phyloP scores from a whole-genome alignment of 73 alveolate genomes.

The Paramecium octaurelia region DNA sequence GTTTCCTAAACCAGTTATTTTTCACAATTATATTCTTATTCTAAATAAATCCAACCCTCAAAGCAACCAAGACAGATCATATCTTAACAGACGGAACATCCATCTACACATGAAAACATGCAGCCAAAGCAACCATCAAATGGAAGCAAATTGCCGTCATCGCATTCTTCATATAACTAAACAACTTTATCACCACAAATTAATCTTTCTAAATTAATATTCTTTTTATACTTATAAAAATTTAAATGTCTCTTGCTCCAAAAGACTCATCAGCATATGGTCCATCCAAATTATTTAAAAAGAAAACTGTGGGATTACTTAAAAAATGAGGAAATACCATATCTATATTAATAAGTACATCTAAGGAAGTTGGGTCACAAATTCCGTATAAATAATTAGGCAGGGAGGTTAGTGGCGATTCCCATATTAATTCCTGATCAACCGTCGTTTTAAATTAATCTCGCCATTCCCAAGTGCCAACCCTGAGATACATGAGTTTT shows the following conservation, averaged over 20 bases:
- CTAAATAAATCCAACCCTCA: neutral
- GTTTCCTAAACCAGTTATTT: too few relatives aligned
- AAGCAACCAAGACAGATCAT: neutral
- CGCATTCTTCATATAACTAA: neutral
- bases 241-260: neutral
- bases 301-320: neutral
- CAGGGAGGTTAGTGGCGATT: too few relatives aligned
- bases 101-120: neutral
- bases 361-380: too few relatives aligned
- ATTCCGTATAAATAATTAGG: too few relatives aligned
- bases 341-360: neutral
- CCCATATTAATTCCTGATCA: too few relatives aligned
- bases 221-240: neutral
- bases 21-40: too few relatives aligned
- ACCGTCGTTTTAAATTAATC: neutral
- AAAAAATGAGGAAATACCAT: neutral
- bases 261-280: neutral
- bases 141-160: slow-evolving; percentile 2
- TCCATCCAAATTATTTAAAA: neutral
- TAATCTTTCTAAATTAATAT: neutral
- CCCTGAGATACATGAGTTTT: neutral
- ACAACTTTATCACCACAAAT: neutral
- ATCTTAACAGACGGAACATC: neutral
- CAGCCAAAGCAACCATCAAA: slow-evolving; percentile 48
- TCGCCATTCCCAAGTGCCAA: neutral